Percentiles rank a stretch among this genome's conserved stretches.
Evolutionary conservation across 1,284 basidiomycete species (phyloP).

Genomic region (Trichosporon ovoides): DNA sequence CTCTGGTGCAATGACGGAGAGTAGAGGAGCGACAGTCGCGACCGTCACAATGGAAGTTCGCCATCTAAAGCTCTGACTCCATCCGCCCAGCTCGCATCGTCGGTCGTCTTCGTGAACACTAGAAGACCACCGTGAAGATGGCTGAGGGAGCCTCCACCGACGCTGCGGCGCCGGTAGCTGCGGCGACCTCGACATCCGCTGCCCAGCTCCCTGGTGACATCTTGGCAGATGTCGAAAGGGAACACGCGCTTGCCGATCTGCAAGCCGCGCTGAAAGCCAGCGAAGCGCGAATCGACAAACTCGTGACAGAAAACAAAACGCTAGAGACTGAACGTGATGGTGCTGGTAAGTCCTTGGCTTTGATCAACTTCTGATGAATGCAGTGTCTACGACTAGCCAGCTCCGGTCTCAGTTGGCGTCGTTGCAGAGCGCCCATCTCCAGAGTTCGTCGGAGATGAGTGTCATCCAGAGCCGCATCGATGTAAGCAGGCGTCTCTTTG

Average conservation of each 20-base stretch:
- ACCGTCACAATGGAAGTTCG: not conserved
- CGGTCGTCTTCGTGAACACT: not conserved
- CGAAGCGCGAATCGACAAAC: conserved; percentile 30
- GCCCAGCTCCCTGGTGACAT: conserved; percentile 25
- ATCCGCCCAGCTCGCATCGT: not conserved
- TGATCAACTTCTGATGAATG: not conserved
- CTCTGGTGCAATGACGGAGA: not conserved
- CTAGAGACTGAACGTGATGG: conserved; percentile 31
- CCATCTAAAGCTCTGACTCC: not conserved
- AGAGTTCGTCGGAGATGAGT: conserved; percentile 31
- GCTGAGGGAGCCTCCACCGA: conserved; percentile 7
- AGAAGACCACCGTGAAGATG: conserved; percentile 1
- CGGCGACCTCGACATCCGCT: conserved; percentile 7
- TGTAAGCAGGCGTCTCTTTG: conserved; percentile 17
- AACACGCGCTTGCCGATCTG: conserved; percentile 43
- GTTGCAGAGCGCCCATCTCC: conserved; percentile 34
- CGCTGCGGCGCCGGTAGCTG: not conserved
- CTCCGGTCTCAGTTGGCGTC: conserved; percentile 37
- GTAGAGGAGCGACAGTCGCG: not conserved
- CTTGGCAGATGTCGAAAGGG: conserved; percentile 43
- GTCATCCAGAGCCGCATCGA: conserved; percentile 36
- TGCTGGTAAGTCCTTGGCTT: conserved; percentile 26
- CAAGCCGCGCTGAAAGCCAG: conserved; percentile 31
- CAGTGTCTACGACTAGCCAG: conserved; percentile 37
- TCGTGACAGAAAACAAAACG: conserved; percentile 31